phyloP scores from a whole-genome alignment of 169 alveolate species.

The Cystoisospora suis region DNA sequence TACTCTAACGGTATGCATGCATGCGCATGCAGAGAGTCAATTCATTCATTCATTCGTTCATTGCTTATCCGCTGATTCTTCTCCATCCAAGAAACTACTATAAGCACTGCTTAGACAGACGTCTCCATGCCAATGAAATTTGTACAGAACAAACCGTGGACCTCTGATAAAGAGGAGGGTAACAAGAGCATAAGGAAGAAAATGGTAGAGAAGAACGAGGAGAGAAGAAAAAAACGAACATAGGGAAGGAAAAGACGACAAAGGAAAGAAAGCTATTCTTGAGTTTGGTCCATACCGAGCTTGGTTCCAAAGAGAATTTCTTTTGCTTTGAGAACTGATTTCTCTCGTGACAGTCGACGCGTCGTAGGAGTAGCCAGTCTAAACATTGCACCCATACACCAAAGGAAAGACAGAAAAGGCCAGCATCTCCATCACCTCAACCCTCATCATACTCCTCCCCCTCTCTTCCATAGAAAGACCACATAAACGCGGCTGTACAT shows the following conservation, averaged over 20 bases:
- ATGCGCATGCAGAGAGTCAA: neutral
- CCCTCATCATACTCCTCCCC: too few species aligned
- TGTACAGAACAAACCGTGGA: neutral
- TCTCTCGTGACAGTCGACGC: slow-evolving; percentile 46
- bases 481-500: neutral
- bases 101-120: neutral
- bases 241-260: neutral
- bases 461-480: neutral
- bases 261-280: neutral
- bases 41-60: too few species aligned
- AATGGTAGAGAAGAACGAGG: neutral
- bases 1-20: neutral
- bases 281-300: slow-evolving; percentile 40
- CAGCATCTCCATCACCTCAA: too few species aligned
- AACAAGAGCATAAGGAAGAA: neutral
- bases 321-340: slow-evolving; percentile 44
- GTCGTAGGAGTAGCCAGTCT: slow-evolving; percentile 58
- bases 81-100: neutral
- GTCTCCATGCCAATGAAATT: neutral
- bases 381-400: neutral
- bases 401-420: neutral
- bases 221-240: neutral
- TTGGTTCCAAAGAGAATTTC: slow-evolving; percentile 31
- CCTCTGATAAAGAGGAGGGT: neutral
- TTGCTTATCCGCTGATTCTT: too few species aligned